Base-by-base conservation (phyloP, 225 moss, liverwort and hornwort genomes). In the Asterella californica region DNA sequence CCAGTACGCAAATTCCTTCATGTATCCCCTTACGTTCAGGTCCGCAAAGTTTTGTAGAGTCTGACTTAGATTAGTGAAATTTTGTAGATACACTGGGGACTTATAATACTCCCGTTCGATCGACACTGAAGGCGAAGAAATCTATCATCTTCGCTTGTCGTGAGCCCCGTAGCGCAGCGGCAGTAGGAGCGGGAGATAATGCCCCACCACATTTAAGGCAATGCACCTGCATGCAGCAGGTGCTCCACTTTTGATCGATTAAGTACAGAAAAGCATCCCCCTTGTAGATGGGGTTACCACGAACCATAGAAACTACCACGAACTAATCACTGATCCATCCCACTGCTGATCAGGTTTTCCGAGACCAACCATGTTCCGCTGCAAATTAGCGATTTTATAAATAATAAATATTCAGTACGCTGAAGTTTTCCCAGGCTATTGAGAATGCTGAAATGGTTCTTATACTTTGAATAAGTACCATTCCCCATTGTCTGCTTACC, bases 31-130 rank as follows among this genome's bases (percentile, higher is more conserved):
- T 9, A 76, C 75, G 65, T 75, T 75, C 52, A 76, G 67, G 49
- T 81, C 80, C 14, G 80, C 80, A 62, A 80, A 80, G 60, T 80
- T 80, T 74, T 80, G 80, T 73, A 80, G 80, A 59, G 18, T 24
- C 69, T 70, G 79, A 79, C n/a, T n/a, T n/a, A n/a, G n/a, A n/a
- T n/a, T n/a, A n/a, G n/a, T n/a, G n/a, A 52, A 74, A 74, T 76
- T 76, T 76, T 76, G 75, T 76, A 59, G 75, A 76, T 76, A 76
- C 30, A 52, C 9, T 25, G 14, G 45, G 30, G 11, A 50, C 29
- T 25, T 10, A 15, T 48, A 72, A 8, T 70, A 70, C 34, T 15
- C 42, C 29, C 30, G 49, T 5, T 4, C 29, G 49, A 29, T n/a
- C n/a, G n/a, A 12, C 2, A 10, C 36, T 45, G 22, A 25, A 29